Evolutionary conservation across 192 early-diverging fungal genomes (phyloP), one percentile per base, ranked within the genome.

Genomic region (Phycomyces blakesleeanus): DNA sequence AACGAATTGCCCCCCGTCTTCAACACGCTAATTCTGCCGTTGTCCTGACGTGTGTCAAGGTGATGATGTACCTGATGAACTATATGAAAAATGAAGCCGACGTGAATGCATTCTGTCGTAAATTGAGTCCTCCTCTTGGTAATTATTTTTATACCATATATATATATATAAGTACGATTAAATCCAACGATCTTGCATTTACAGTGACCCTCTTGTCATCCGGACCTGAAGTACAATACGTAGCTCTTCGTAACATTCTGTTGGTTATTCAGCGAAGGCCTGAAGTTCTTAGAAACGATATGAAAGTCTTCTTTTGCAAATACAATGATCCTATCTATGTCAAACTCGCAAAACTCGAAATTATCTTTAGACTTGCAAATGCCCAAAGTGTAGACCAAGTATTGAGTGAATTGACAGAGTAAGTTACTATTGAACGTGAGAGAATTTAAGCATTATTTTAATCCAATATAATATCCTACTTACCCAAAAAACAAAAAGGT

Each of bases 291-390:
- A 88, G 87, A 55, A 90, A 91, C 61, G 94, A 99, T 74, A 86
- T 97, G 71, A 93, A 94, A 60, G 93, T 94, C n/a, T 99, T 99
- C 76, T 99, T 97, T 71, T 97, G 95, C 87, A 98, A 99, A 73
- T 98, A 97, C 80, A 93, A 96, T 74, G 97, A 99, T 74, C 95
- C 97, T 10, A 95, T 96, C 67, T 98, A 97, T 75, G 95, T 99
- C 57, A 99, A 99, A 68, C 79, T 98, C 69, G 91, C 93, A 38
- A 99, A 99, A 76, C 86, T 99, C 11, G 96, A 97, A 64, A 92
- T 97, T 55, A 92, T 99, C 67, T 86, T 95, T 68, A 83, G 91
- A 63, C 78, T 99, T 40, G 88, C 90, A 4, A 89, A 82, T 59
- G 84, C 87, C 27, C 71, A 73, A n/a, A 98, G 95, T 68, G 90